Evolutionary conservation across 805 yeast genomes (phyloP).

Genomic region (Yarrowia keelungensis): DNA sequence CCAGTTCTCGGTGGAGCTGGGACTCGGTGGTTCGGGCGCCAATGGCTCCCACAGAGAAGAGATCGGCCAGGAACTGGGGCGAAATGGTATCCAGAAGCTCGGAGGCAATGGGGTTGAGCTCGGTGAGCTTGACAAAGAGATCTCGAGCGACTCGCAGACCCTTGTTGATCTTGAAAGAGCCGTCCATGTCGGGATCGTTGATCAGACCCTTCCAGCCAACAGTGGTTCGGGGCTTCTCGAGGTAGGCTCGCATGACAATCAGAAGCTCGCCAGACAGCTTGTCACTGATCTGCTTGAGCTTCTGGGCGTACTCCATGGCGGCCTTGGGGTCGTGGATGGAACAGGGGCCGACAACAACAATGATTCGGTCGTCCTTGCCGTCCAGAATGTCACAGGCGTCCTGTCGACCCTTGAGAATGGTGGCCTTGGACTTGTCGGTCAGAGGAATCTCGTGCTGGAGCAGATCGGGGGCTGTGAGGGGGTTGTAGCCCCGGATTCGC

Average conservation of each 20-base stretch:
- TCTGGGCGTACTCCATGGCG: conserved; percentile 84
- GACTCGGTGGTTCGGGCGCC: conserved; percentile 99
- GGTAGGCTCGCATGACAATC: conserved; percentile 95
- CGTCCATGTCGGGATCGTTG: conserved; percentile 96
- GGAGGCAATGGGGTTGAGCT: conserved; percentile 88
- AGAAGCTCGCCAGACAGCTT: conserved; percentile 75
- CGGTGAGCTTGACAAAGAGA: conserved; percentile 82
- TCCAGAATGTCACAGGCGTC: conserved; percentile 73
- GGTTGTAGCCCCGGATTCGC: conserved; percentile 81
- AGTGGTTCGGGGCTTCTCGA: conserved; percentile 97
- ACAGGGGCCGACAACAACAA: conserved; percentile 95
- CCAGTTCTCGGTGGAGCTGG: conserved; percentile 94
- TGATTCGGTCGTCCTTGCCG: conserved; percentile 85
- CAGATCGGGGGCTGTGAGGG: conserved; percentile 92
- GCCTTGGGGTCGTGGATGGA: conserved; percentile 94
- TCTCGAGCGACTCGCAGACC: conserved; percentile 90
- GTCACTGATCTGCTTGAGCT: conserved; percentile 64
- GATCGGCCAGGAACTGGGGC: conserved; percentile 92
- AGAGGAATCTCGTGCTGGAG: conserved; percentile 86
- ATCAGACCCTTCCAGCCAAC: conserved; percentile 99
- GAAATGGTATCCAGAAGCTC: conserved; percentile 98
- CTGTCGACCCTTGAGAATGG: conserved; percentile 77
- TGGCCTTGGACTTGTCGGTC: conserved; percentile 62
- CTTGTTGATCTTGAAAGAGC: conserved; percentile 90
- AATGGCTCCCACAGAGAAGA: conserved; percentile 95